phyloP scores from a whole-genome alignment of 73 alveolate genomes.

The Uronychia binucleata region DNA sequence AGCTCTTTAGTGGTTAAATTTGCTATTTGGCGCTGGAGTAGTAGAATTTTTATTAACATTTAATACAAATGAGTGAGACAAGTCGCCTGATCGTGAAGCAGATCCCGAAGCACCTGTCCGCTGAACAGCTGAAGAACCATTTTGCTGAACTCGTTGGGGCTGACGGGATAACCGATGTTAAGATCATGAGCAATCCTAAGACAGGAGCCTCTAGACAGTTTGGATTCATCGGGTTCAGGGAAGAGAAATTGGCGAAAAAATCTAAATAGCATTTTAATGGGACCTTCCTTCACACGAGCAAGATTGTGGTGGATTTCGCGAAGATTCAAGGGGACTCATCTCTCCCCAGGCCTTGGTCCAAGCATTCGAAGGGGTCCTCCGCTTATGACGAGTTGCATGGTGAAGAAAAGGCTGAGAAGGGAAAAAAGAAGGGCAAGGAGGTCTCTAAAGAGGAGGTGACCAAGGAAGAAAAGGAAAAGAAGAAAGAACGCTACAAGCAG shows the following conservation, averaged over 20 bases:
- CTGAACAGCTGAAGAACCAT: slow-evolving; percentile 76
- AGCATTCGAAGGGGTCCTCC: slow-evolving; percentile 37
- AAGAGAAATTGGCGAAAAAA: slow-evolving; percentile 75
- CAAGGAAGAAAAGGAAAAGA: slow-evolving; percentile 34
- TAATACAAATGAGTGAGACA: too few species aligned
- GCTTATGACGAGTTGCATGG: slow-evolving; percentile 58
- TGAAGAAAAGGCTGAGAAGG: slow-evolving; percentile 5
- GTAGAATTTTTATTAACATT: too few species aligned
- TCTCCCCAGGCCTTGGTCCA: slow-evolving; percentile 61
- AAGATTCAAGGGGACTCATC: slow-evolving; percentile 56
- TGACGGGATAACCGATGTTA: slow-evolving; percentile 87
- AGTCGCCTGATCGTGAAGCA: slow-evolving; percentile 88
- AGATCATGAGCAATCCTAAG: slow-evolving; percentile 68
- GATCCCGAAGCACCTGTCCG: slow-evolving; percentile 87
- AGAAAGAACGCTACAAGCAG: slow-evolving; percentile 50
- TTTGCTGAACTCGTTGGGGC: slow-evolving; percentile 71
- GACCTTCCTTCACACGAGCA: slow-evolving; percentile 86
- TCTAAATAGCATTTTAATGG: slow-evolving; percentile 84
- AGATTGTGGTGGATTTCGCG: slow-evolving; percentile 80
- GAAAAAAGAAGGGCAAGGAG: slow-evolving; percentile 18
- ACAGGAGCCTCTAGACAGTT: slow-evolving; percentile 82
- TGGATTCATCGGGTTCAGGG: slow-evolving; percentile 90
- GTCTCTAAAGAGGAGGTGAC: slow-evolving; percentile 16
- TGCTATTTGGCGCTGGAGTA: too few species aligned
- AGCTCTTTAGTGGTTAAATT: too few species aligned